Percentiles rank a stretch among this genome's conserved stretches.
These are phyloP conservation scores for Cutaneotrichosporon sp. DNA, from an alignment of 1,284 basidiomycete species.

Conservation along the genomic window DNA sequence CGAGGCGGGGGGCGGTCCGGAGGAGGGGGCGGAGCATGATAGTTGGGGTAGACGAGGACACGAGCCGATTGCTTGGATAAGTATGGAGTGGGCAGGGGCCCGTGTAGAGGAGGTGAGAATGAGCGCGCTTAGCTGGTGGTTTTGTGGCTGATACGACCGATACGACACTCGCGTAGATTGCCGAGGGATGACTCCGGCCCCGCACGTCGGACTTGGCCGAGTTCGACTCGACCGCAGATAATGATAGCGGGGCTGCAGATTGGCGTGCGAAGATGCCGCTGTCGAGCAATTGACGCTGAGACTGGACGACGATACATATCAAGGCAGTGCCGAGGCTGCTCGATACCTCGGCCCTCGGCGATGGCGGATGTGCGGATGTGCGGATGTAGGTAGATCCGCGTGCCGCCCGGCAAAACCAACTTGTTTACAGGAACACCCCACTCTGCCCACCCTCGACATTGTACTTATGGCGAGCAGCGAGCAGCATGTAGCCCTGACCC, in stretches of 20 bases:
- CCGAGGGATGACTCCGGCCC: background rate
- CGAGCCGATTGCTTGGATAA: background rate
- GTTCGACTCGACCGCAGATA: background rate
- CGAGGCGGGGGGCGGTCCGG: background rate
- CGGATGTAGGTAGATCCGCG: background rate
- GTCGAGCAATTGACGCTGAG: no score
- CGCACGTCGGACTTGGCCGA: background rate
- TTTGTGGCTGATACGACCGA: background rate
- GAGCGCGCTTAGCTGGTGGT: background rate
- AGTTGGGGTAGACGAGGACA: background rate
- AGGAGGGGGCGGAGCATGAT: constrained; percentile 6
- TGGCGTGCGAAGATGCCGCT: no score
- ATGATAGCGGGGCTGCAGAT: no score
- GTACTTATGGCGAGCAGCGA: no score
- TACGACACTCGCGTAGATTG: background rate
- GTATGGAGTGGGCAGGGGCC: background rate
- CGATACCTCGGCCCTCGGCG: no score
- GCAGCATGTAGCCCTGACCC: background rate
- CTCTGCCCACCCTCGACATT: background rate
- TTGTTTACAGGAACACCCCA: background rate
- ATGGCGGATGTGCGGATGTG: background rate
- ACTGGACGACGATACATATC: no score
- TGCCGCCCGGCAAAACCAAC: no score
- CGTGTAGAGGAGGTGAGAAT: no score
- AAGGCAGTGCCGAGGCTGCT: no score